A percentile compares a stretch with the other conserved stretches of the same genome.
phyloP scores from a whole-genome alignment of 2,329 filamentous ascomycete species.

The Colletotrichum tabaci region DNA sequence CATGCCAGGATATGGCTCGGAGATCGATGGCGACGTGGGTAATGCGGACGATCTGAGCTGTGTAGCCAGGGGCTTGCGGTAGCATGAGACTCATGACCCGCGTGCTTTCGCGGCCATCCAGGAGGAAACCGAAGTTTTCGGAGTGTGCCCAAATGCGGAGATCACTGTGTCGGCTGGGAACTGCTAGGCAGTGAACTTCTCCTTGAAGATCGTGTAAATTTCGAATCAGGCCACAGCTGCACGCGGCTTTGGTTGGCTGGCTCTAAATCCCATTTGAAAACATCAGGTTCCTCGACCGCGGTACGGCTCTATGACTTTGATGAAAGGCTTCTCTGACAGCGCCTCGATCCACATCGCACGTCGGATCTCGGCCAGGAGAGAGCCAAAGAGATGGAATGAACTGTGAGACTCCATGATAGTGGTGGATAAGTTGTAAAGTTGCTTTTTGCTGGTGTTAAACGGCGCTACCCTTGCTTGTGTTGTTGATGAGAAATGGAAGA shows the following conservation, averaged over 20 bases:
- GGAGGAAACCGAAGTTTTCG: neutral
- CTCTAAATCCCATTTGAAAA: no score
- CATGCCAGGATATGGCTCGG: neutral
- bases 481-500: neutral
- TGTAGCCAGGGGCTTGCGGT: neutral
- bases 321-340: neutral
- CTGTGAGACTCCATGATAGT: neutral
- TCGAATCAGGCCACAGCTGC: neutral
- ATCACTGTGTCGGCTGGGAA: neutral
- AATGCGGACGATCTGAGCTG: neutral
- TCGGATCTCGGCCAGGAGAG: neutral
- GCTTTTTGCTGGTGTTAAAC: neutral
- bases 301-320: neutral
- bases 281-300: neutral
- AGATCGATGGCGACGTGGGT: neutral
- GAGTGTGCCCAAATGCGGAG: accelerated
- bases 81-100: neutral
- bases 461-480: neutral
- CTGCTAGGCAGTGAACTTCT: neutral
- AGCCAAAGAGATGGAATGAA: neutral
- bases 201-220: neutral
- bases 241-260: no score
- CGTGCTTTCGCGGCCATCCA: neutral
- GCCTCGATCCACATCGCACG: neutral
- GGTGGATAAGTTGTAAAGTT: neutral